Evolutionary conservation across 306 rosid genomes (phyloP), one percentile per base, ranked within the genome.

Genomic region (Vicia sativa): DNA sequence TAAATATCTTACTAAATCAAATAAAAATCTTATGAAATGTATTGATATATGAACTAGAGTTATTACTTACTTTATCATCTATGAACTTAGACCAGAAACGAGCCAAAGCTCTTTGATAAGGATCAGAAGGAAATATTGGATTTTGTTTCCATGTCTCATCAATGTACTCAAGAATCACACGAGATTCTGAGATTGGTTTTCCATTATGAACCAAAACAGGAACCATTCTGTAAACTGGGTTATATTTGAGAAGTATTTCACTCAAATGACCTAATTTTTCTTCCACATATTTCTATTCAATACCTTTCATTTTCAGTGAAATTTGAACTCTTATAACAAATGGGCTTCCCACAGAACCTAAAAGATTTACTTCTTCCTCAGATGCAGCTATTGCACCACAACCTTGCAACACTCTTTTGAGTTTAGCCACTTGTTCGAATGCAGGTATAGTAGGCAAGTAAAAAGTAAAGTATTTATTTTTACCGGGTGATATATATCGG

Each of bases 41-140:
- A 4, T 21, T 50, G 34, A 53, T 53, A 0, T 53, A 25, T 23
- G 15, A 53, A 54, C 11, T 7, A 54, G 13, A 53, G 11, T 26
- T 37, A 86, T n/a, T n/a, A n/a, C 95, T 14, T 60, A 86, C 95
- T 87, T 85, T 85, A 10, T 84, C 96, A 35, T 87, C 88, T 0
- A 87, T 11, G 79, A 85, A 80, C 46, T 62, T 86, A 23, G 90
- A 68, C 96, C 92, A 91, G 42, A 91, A 91, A 14, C 87, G 87
- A 2, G 91, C 81, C 3, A 23, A 16, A 15, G 97, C 84, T 73
- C 71, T 78, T 1, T 76, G 62, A 28, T 42, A 68, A 23, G 89
- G 87, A 8, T 84, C 61, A 12, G 13, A 1, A 2, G 96, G 89
- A 68, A 88, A 76, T 41, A 88, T 42, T 34, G 86, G 71, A 2